phyloP scores from a whole-genome alignment of 306 rosid species.

The Hylodesmum podocarpum region DNA sequence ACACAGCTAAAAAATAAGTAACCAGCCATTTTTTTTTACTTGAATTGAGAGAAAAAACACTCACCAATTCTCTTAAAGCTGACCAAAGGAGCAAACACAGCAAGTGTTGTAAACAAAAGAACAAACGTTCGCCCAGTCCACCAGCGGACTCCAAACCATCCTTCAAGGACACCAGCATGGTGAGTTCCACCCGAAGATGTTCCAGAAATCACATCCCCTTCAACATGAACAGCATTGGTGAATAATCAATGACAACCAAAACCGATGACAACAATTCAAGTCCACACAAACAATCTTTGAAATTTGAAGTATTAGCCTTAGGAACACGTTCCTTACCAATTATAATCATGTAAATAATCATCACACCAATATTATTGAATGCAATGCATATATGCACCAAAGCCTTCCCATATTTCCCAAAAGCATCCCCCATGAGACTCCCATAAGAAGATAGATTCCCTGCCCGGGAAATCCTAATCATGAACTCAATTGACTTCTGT shows the following conservation, averaged over 20 bases:
- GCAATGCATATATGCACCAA: conserved; percentile 57
- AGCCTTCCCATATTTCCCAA: conserved; percentile 68
- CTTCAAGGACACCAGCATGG: conserved; percentile 80
- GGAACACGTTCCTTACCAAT: conserved; percentile 51
- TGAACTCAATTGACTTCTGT: conserved; percentile 66
- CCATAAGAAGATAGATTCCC: conserved; percentile 73
- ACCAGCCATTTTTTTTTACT: neutral
- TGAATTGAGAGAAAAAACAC: neutral
- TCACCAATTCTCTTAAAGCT: conserved; percentile 71
- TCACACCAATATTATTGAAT: conserved; percentile 67
- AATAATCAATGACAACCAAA: no score
- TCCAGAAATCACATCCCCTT: conserved; percentile 94
- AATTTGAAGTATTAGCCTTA: neutral
- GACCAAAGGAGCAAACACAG: conserved; percentile 63
- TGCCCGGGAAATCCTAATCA: conserved; percentile 65
- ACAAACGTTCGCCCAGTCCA: conserved; percentile 72
- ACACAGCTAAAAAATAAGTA: neutral
- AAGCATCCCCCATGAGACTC: conserved; percentile 71
- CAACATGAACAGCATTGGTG: conserved; percentile 23
- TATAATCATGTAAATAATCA: conserved; percentile 84
- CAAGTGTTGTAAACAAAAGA: conserved; percentile 57
- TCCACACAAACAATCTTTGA: neutral
- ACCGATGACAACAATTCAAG: neutral
- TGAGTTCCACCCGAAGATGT: conserved; percentile 77
- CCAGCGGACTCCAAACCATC: conserved; percentile 90